Evolutionary conservation across 1,139 yeast species (phyloP), one percentile per base, ranked within the genome.

Genomic region (Debaryomyces coudertii): DNA sequence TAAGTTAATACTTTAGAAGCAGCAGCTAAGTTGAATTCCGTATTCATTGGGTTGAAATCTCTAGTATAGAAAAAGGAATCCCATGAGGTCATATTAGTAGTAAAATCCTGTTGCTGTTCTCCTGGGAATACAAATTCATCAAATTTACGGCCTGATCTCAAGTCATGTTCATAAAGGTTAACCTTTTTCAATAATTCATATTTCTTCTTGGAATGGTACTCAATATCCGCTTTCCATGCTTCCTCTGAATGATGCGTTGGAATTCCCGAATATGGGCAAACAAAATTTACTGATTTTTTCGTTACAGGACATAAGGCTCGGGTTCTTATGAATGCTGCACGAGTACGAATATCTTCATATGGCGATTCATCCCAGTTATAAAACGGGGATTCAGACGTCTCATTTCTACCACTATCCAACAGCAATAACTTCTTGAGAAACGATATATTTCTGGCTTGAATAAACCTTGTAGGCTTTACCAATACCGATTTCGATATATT

Each of bases 101-200:
- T 75, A 49, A 84, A 85, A 62, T 92, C 98, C 43, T 76, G 75
- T 51, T 85, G 88, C 65, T 89, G 96, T 24, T 74, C 79, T 6
- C 82, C 85, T 3, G 99, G 98, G 69, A 93, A 90, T 54, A 89
- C 93, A 63, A 93, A 90, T 68, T 93, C 99, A 27, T 96, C 96
- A 69, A 93, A 92, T 46, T 85, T 87, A 58, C 98, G 80, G 1
- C 98, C 98, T 36, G 95, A 85, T 63, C 98, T 80, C 56, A 93
- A 73, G 67, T 93, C 99, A 63, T 93, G 98, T 67, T 93, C 99
- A 65, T 86, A 93, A 48, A 89, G 82, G 65, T 93, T 93, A 41
- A 90, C 97, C 66, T 87, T 87, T 60, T 85, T 85, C 72, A 93
- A 78, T 44, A 81, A 68, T 59, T 90, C 90, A 65, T 86, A 87